Conservation (phyloP, 345 rosid genomes). For the Ceriops zippeliana region DNA sequence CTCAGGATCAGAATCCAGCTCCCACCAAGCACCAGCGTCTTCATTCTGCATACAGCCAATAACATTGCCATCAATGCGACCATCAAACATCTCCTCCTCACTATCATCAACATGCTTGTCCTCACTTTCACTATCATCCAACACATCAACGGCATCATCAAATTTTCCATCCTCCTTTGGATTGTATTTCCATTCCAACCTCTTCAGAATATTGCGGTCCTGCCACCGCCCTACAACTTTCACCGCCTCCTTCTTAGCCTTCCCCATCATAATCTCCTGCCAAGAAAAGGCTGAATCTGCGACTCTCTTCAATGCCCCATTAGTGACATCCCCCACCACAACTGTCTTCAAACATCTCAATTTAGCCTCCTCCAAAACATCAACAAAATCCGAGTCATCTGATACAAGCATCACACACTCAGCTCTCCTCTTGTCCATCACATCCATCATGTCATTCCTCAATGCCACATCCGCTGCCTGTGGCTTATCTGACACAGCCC, state of each 20-base stretch:
- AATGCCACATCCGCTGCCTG: constrained; percentile 67
- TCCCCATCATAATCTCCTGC: constrained; percentile 78
- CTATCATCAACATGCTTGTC: background rate
- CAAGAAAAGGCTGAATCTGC: constrained; percentile 77
- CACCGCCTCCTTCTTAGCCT: constrained; percentile 78
- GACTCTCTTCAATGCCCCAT: constrained; percentile 64
- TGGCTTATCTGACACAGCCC: constrained; percentile 60
- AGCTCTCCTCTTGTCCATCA: constrained; percentile 67
- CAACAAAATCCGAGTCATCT: constrained; percentile 76
- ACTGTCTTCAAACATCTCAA: constrained; percentile 71
- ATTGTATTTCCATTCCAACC: constrained; percentile 73
- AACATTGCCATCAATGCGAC: constrained; percentile 23
- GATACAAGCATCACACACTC: constrained; percentile 80
- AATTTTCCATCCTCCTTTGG: constrained; percentile 27
- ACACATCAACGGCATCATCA: background rate
- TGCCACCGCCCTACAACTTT: constrained; percentile 71
- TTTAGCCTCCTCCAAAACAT: constrained; percentile 62
- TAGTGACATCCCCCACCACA: constrained; percentile 67
- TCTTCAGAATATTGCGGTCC: constrained; percentile 62
- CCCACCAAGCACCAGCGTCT: constrained; percentile 61
- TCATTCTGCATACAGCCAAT: constrained; percentile 22
- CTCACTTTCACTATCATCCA: background rate
- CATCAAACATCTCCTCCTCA: constrained; percentile 26
- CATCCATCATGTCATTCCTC: constrained; percentile 64
- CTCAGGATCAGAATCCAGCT: constrained; percentile 48